Percentiles rank a stretch among this genome's conserved stretches.
phyloP scores from a whole-genome alignment of 1,139 yeast species.

The Hyphopichia wangnamkhiaoensis region DNA sequence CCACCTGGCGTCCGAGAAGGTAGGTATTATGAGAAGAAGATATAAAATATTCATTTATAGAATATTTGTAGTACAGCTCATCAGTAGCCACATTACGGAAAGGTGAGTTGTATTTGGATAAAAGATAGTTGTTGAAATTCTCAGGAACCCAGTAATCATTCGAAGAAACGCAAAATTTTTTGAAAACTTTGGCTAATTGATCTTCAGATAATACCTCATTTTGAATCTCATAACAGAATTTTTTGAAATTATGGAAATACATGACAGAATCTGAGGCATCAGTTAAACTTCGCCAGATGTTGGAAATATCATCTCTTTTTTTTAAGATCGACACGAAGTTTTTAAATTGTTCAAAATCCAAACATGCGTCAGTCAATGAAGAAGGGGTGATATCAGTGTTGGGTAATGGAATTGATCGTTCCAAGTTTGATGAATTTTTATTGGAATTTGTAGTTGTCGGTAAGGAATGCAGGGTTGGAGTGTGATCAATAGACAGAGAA shows the following conservation, averaged over 20 bases:
- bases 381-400: background rate
- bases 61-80: conserved; percentile 55
- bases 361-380: conserved; percentile 13
- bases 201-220: conserved; percentile 39
- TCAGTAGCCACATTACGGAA: conserved; percentile 23
- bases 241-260: conserved; percentile 44
- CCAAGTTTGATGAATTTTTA: too few relatives aligned
- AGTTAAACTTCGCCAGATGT: conserved; percentile 26
- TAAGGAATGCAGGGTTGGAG: too few relatives aligned
- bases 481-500: conserved; percentile 27
- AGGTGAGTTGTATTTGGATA: conserved; percentile 48
- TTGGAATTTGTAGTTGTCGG: too few relatives aligned
- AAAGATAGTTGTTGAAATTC: conserved; percentile 51
- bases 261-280: conserved; percentile 32
- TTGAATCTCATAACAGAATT: conserved; percentile 55
- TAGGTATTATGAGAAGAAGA: conserved; percentile 97
- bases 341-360: conserved; percentile 74
- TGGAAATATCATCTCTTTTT: conserved; percentile 31
- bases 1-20: conserved; percentile 84
- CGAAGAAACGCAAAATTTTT: conserved; percentile 39
- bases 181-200: conserved; percentile 38
- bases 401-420: background rate
- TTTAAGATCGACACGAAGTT: conserved; percentile 58
- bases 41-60: conserved; percentile 82
- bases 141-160: conserved; percentile 43